These are phyloP conservation scores for Posidonia oceanica DNA, from an alignment of 116 monocot genomes.

Conservation along the genomic window DNA sequence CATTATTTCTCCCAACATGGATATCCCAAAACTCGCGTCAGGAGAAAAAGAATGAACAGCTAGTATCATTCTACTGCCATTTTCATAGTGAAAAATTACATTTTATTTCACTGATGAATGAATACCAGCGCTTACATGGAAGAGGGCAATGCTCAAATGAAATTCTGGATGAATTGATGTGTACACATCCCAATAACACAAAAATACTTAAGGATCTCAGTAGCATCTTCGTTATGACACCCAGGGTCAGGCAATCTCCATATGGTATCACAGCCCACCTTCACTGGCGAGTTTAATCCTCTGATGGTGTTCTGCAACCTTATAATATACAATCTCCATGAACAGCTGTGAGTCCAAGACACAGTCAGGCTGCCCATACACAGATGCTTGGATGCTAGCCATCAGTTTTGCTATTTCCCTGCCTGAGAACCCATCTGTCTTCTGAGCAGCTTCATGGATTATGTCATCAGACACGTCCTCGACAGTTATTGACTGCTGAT, in stretches of 20 bases:
- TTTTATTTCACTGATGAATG: too few species aligned
- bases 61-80: not conserved
- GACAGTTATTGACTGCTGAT: conserved; percentile 26
- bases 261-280: not conserved
- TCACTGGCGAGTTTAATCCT: conserved; percentile 44
- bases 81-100: not conserved
- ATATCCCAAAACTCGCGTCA: too few species aligned
- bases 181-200: too few species aligned
- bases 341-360: conserved; percentile 52
- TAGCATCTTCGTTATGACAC: not conserved
- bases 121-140: too few species aligned
- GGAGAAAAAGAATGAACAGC: too few species aligned
- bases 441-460: conserved; percentile 56
- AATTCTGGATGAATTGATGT: too few species aligned
- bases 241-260: not conserved
- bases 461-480: conserved; percentile 51
- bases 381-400: conserved; percentile 73
- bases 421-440: conserved; percentile 74
- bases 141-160: too few species aligned
- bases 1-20: too few species aligned
- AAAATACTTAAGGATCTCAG: too few species aligned
- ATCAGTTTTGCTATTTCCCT: conserved; percentile 89
- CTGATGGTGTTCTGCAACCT: conserved; percentile 75
- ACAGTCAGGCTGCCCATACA: conserved; percentile 61
- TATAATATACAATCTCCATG: conserved; percentile 72